Evolutionary conservation across 306 rosid species (phyloP), one percentile per base, ranked within the genome.

Genomic region (Ochetophila trinervis): DNA sequence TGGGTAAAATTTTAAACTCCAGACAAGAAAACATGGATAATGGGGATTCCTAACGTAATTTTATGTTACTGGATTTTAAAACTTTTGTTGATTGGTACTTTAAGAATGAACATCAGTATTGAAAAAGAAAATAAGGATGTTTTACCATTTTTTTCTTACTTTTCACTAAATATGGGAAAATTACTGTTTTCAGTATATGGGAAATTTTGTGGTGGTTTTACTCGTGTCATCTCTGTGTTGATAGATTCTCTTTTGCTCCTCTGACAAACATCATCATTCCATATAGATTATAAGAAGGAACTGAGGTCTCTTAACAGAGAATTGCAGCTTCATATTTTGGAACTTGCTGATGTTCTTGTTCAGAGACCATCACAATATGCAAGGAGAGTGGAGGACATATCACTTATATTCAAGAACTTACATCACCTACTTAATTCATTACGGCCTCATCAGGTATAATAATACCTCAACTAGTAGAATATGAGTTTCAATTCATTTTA

Each of bases 341-440:
- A 92, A 84, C 96, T 92, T 15, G 93, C 98, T 36, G 98, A 92
- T 84, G 80, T 89, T 84, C 95, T 92, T 21, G 88, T 87, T 51
- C 91, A 89, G 84, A 84, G 93, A 66, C 96, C 98, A 50, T 92
- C 98, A 23, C 96, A 92, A 36, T 92, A 89, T 58, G 98, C 98
- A 0, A 89, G 96, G 83, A 84, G 91, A 74, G 95, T 92, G n/a
- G 96, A 92, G 80, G 98, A 92, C 48, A 82, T 92, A 77, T 92
- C 98, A 66, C 88, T 91, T 45, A 81, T 87, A 72, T 89, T 87
- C 74, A 92, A 92, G 82, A 92, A 92, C 85, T 62, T 92, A 63
- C 95, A 92, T 70, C 96, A 92, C 72, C 95, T 92, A 80, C 85
- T 92, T 53, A 92, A 92, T 71, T 89, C 93, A 24, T 57, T 89